Base-by-base conservation (phyloP, 1,139 yeast genomes). In the Kazachstania sp. region DNA sequence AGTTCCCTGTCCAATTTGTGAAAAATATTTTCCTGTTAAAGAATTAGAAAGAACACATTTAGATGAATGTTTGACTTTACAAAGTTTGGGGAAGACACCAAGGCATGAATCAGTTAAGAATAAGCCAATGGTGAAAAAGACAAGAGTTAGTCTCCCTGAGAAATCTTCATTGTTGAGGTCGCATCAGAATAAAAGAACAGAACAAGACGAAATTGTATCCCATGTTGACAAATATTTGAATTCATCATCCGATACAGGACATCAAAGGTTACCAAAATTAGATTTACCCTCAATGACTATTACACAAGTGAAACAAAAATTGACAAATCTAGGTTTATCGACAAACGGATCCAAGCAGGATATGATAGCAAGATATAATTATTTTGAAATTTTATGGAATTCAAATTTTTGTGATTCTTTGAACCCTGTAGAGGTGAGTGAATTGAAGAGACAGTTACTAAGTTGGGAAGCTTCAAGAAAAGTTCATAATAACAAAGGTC, bases 301-400 rank as follows among this genome's bases (percentile, higher is more conserved):
- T 1, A 66, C 79, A 2, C 81, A 80, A 56, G 64, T 88, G 16
- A 81, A 82, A 55, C 79, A 78, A 43, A 79, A 80, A 57, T 67
- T 90, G 18, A 47, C 72, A 0, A 71, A 74, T 5, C 62, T 78
- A 31, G 77, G 78, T 19, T 63, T 90, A 6, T 77, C 90, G 0
- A 71, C 78, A 0, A 61, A 63, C 4, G 97, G 97, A 0, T 67
- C 81, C 2, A 69, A 86, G 52, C 68, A 68, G 26, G 83, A 78
- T 54, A 60, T 88, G 55, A 90, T 86, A 51, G 68, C 76, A 31
- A 70, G 97, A 41, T 85, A 84, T 61, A 80, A 80, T 50, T 95
- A 90, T 54, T 90, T 82, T 70, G 79, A 85, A 51, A 79, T 83
- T 35, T 62, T 88, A 15, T 85, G 82, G 79, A 90, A 90, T 59